Evolutionary conservation across 345 rosid genomes (phyloP).

Genomic region (Arabis alpina): DNA sequence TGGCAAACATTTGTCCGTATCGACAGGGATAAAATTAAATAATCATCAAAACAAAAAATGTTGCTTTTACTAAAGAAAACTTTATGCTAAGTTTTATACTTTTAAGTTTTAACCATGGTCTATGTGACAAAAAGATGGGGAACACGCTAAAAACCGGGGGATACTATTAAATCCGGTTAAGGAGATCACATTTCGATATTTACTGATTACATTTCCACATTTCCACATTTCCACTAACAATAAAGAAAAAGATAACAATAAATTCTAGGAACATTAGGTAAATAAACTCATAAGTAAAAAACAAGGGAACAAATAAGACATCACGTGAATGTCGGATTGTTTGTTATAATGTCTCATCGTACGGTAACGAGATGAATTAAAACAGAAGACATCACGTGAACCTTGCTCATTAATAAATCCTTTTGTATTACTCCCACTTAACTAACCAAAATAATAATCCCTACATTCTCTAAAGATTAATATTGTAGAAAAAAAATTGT

Average conservation of each 20-base stretch:
- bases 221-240: not conserved
- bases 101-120: not conserved
- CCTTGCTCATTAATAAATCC: constrained; percentile 20
- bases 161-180: not conserved
- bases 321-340: constrained; percentile 40
- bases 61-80: constrained; percentile 12
- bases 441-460: too few relatives aligned
- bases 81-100: constrained; percentile 20
- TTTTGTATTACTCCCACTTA: not conserved
- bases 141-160: not conserved
- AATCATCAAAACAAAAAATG: constrained; percentile 9
- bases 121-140: not conserved
- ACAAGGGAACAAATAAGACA: not conserved
- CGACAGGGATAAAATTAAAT: constrained; percentile 2
- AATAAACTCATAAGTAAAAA: not conserved
- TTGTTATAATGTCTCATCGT: constrained; percentile 37
- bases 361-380: constrained; percentile 31
- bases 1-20: constrained; percentile 41
- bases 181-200: not conserved
- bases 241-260: constrained; percentile 4
- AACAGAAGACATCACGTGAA: constrained; percentile 41
- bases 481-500: not conserved
- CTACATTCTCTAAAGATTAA: too few relatives aligned
- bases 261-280: not conserved
- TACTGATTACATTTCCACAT: constrained; percentile 4